Base-by-base conservation (phyloP, 164 flowering plant genomes). In the Malania oleifera region DNA sequence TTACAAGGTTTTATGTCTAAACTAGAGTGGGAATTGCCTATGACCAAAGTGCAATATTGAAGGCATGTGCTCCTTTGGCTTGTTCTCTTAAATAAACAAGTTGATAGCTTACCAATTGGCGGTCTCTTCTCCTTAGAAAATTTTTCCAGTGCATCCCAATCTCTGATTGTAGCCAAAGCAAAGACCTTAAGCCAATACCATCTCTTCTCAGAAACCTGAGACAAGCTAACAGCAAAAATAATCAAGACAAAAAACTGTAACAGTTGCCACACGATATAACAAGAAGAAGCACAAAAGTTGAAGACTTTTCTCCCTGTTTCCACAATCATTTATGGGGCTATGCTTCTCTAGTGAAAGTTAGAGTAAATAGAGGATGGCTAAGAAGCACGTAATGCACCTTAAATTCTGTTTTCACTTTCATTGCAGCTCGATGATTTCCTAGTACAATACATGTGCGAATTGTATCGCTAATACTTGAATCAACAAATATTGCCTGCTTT, bases 151-250 rank as follows among this genome's bases (percentile, higher is more conserved):
- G 91, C 92, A 75, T 82, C 96, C 99, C 99, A 93, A 62, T 93
- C 99, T 77, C 88, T 79, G 41, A 73, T 86, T 47, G 95, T 83
- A 52, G 91, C 97, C 81, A 93, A 71, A 61, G 99, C 99, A 72
- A 88, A 87, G 62, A 81, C 87, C 76, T 93, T 93, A 59, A 93
- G 96, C 99, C 99, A 93, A 69, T 93, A 93, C 97, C 97, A 93
- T 62, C 96, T 77, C 74, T 86, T 93, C 69, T 93, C 99, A 52
- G 97, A 77, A 44, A 93, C 97, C 99, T 90, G 68, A 47, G 50
- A 63, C 51, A 63, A 29, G 29, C 46, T 31, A 25, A 24, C 3
- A 43, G 26, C 25, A 51, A n/a, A 15, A 7, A 23, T 24, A 19
- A 37, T 2, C 43, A 59, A 23, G 15, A 34, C 8, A 7, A 20